Percentiles rank a stretch among this genome's conserved stretches.
Conservation (phyloP, 1,284 basidiomycete species). For the Ustilago loliicola region DNA sequence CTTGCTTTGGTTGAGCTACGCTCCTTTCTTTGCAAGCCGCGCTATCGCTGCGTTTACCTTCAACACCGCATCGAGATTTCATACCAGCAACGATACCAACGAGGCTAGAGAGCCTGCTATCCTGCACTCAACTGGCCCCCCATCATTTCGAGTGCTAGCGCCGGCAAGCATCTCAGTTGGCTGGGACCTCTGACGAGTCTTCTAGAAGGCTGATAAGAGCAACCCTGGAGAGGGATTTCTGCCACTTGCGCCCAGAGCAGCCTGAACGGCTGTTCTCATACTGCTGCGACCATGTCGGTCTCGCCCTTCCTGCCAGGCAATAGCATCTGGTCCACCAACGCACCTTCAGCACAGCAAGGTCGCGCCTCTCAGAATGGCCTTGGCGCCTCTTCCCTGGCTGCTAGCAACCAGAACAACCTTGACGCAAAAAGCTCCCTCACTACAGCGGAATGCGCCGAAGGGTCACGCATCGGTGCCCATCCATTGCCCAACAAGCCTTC, state of each 20-base stretch:
- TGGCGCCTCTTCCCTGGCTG: constrained; percentile 3
- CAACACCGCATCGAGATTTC: background rate
- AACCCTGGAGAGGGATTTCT: too few species aligned
- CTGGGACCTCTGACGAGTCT: too few species aligned
- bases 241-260: background rate
- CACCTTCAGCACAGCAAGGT: constrained; percentile 18
- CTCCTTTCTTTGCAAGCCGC: background rate
- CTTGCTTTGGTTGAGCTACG: background rate
- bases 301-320: constrained; percentile 48
- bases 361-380: constrained; percentile 5
- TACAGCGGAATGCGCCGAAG: constrained; percentile 21
- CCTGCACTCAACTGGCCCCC: background rate
- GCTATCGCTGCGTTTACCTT: too few species aligned
- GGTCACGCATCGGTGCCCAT: constrained; percentile 30
- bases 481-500: constrained; percentile 46
- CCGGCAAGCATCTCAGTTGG: background rate
- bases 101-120: background rate
- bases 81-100: background rate
- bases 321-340: constrained; percentile 49
- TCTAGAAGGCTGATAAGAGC: background rate
- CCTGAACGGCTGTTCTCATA: constrained; percentile 6
- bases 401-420: constrained; percentile 6
- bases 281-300: constrained; percentile 31
- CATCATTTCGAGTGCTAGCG: background rate
- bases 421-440: constrained; percentile 9